phyloP scores from a whole-genome alignment of 2,329 filamentous ascomycete genomes.

The Beauveria varroae region DNA sequence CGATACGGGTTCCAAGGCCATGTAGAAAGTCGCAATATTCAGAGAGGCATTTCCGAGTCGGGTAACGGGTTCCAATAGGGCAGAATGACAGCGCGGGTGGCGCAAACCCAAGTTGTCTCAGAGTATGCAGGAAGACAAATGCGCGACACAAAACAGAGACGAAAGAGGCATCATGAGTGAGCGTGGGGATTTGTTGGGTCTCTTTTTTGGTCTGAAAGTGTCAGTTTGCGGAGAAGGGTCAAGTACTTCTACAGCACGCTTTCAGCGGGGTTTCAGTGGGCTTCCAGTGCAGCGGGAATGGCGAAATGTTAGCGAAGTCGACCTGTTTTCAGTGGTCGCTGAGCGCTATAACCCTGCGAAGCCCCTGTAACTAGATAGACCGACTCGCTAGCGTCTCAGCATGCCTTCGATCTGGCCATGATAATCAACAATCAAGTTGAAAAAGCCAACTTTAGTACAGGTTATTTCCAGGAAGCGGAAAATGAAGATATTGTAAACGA shows the following conservation, averaged over 20 bases:
- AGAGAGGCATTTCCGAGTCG: neutral
- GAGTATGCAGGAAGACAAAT: slow-evolving; percentile 2
- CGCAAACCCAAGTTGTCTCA: slow-evolving; percentile 5
- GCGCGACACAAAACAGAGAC: neutral
- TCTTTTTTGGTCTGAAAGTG: too few species aligned
- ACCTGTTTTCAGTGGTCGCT: neutral
- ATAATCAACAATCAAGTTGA: too few species aligned
- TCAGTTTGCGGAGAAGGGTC: neutral
- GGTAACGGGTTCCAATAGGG: neutral
- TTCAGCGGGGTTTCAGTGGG: neutral
- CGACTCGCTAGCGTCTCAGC: neutral
- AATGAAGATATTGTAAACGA: too few species aligned
- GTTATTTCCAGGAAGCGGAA: too few species aligned
- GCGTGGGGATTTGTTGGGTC: neutral
- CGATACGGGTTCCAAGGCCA: neutral
- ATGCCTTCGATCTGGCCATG: neutral
- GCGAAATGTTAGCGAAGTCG: too few species aligned
- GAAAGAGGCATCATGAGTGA: neutral
- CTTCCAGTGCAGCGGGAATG: neutral
- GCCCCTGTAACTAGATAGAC: neutral
- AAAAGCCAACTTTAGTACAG: too few species aligned
- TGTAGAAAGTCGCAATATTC: neutral
- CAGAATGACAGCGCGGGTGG: neutral
- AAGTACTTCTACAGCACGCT: neutral
- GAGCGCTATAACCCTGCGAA: neutral